Percentiles rank a stretch among this genome's conserved stretches.
Evolutionary conservation across 108 stramenopile genomes (phyloP).

Genomic region (Cyclotella kingstonii): DNA sequence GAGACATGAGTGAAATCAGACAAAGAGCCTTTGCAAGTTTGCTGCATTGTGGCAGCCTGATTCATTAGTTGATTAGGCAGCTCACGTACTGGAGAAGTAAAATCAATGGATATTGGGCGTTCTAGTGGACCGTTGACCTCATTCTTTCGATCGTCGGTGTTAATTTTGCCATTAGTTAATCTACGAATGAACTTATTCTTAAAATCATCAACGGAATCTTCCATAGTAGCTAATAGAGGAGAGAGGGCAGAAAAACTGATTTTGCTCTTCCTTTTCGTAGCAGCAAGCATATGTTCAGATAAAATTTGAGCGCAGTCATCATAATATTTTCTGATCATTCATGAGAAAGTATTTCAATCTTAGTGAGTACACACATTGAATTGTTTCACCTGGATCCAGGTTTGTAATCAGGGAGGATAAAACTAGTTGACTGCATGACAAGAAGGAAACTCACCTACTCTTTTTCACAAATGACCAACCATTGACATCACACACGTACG

Average conservation of each 20-base stretch:
- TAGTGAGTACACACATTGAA: neutral
- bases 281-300: constrained; percentile 86
- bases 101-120: constrained; percentile 15
- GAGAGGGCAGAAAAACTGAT: constrained; percentile 76
- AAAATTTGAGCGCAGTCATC: constrained; percentile 93
- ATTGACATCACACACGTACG: constrained; percentile 98
- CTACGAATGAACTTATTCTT: constrained; percentile 15
- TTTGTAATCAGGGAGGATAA: too few species aligned
- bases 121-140: constrained; percentile 15
- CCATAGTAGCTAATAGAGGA: constrained; percentile 62
- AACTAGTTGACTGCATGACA: too few species aligned
- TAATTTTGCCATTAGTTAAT: constrained; percentile 17
- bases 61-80: constrained; percentile 61
- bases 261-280: constrained; percentile 66
- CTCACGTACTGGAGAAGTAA: constrained; percentile 55
- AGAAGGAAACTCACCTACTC: constrained; percentile 74
- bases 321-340: constrained; percentile 86
- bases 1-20: constrained; percentile 43
- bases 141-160: constrained; percentile 40
- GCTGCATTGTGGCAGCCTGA: constrained; percentile 55
- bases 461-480: constrained; percentile 98
- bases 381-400: too few species aligned
- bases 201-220: constrained; percentile 30
- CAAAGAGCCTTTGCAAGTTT: constrained; percentile 41
- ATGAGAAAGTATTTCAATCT: neutral